Evolutionary conservation across 192 early-diverging fungal genomes (phyloP).

Genomic region (Rhizoclosmatium globosum): DNA sequence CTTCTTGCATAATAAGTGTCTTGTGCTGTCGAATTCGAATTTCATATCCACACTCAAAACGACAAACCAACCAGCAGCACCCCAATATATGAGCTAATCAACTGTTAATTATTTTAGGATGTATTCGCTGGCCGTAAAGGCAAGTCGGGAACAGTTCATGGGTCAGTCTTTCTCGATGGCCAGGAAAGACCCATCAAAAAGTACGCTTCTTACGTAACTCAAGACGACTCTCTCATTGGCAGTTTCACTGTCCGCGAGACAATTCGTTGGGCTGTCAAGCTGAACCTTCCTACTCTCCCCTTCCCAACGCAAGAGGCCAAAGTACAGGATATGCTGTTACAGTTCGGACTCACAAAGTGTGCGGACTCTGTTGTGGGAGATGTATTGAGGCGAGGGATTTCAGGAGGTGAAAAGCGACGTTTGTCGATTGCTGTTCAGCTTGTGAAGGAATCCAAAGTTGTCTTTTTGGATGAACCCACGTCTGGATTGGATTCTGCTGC

Average conservation of each 20-base stretch:
- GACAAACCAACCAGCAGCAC: background rate
- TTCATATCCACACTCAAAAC: no score
- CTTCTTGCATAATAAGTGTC: background rate
- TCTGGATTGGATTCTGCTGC: slow-evolving; percentile 75
- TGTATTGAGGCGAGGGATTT: slow-evolving; percentile 73
- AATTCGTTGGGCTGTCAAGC: slow-evolving; percentile 68
- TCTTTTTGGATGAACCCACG: slow-evolving; percentile 69
- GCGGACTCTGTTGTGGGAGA: slow-evolving; percentile 71
- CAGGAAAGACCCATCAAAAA: slow-evolving; percentile 66
- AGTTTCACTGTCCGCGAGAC: slow-evolving; percentile 73
- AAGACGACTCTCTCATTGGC: slow-evolving; percentile 33
- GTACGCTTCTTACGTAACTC: slow-evolving; percentile 58
- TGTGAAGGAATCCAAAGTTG: slow-evolving; percentile 59
- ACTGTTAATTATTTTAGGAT: background rate
- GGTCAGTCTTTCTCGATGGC: slow-evolving; percentile 84
- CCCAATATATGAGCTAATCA: background rate
- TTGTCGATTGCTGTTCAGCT: slow-evolving; percentile 80
- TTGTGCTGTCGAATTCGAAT: background rate
- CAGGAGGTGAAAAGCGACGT: slow-evolving; percentile 84
- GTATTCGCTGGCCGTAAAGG: slow-evolving; percentile 19
- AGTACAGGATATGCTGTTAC: slow-evolving; percentile 62
- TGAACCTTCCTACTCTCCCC: slow-evolving; percentile 61
- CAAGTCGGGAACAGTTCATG: slow-evolving; percentile 56
- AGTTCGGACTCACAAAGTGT: slow-evolving; percentile 64
- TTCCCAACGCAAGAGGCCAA: slow-evolving; percentile 55